A percentile compares a stretch with the other conserved stretches of the same genome.
phyloP scores from a whole-genome alignment of 129 eudicot species.

The Ambrosia trifida region DNA sequence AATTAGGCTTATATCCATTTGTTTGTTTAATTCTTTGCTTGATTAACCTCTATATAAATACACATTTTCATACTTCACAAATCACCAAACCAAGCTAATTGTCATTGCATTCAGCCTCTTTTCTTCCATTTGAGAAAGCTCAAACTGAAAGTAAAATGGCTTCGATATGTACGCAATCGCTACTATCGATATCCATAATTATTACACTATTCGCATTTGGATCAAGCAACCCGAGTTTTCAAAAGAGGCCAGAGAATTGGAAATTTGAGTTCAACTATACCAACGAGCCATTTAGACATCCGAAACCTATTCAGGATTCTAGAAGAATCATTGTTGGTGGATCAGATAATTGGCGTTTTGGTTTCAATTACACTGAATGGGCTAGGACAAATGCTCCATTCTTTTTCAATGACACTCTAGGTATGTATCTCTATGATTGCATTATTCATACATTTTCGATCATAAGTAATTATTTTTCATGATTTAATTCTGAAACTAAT shows the following conservation, averaged over 20 bases:
- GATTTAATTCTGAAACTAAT: not conserved
- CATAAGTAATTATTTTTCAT: not conserved
- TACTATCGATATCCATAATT: not conserved
- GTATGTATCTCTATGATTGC: constrained; percentile 23
- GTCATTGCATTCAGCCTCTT: constrained; percentile 10
- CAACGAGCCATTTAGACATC: constrained; percentile 32
- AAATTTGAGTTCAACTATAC: constrained; percentile 24
- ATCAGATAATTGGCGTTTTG: constrained; percentile 63
- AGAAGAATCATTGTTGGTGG: constrained; percentile 58
- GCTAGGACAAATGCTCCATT: constrained; percentile 57
- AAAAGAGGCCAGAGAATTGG: constrained; percentile 26
- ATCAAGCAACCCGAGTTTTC: constrained; percentile 23
- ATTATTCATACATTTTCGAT: not conserved
- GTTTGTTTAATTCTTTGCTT: not conserved
- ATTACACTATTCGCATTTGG: constrained; percentile 14
- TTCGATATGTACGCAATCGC: constrained; percentile 6
- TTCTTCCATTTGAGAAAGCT: constrained; percentile 1
- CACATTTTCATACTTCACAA: constrained; percentile 15
- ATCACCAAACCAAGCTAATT: constrained; percentile 18
- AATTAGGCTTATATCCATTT: constrained; percentile 33
- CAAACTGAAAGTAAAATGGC: constrained; percentile 15
- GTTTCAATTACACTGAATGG: constrained; percentile 69
- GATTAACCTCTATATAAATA: constrained; percentile 37
- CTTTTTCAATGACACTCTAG: constrained; percentile 56
- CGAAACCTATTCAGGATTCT: constrained; percentile 33